Conservation (phyloP, 768 basidiomycete genomes). For the Pleurotus pulmonarius region DNA sequence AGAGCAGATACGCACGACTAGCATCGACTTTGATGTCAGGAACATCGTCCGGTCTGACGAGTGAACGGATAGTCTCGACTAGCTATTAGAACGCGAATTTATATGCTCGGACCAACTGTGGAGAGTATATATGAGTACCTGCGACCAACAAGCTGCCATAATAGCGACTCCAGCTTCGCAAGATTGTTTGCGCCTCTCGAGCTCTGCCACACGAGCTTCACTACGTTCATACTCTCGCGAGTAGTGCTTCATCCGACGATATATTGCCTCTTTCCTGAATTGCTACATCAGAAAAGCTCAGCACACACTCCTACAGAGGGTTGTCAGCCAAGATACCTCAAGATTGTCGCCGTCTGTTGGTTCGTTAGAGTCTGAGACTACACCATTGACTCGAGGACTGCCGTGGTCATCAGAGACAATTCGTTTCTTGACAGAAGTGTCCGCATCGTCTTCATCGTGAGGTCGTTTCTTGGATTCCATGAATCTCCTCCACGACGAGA, state of each 20-base stretch:
- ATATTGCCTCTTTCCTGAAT: constrained; percentile 87
- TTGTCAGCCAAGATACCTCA: constrained; percentile 45
- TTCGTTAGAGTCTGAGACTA: constrained; percentile 38
- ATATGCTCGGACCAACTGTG: constrained; percentile 5
- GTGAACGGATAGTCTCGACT: constrained; percentile 59
- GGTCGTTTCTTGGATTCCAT: constrained; percentile 65
- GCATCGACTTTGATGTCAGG: constrained; percentile 37
- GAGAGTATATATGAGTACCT: constrained; percentile 38
- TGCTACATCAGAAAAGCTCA: constrained; percentile 35
- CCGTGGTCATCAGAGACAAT: constrained; percentile 46
- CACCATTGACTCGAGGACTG: constrained; percentile 53
- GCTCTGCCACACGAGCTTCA: constrained; percentile 52
- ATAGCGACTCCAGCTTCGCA: constrained; percentile 71
- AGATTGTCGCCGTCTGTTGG: constrained; percentile 52
- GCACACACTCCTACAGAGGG: too few relatives aligned
- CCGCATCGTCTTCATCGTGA: constrained; percentile 46
- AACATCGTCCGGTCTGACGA: constrained; percentile 51
- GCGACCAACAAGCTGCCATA: constrained; percentile 77
- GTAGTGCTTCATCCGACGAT: constrained; percentile 80
- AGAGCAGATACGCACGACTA: constrained; percentile 28
- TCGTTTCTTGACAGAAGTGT: constrained; percentile 50
- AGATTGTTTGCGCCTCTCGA: constrained; percentile 62
- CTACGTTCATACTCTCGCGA: constrained; percentile 69
- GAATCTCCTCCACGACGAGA: constrained; percentile 7
- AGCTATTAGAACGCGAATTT: constrained; percentile 37